Evolutionary conservation across 2,329 filamentous ascomycete species (phyloP), one percentile per base, ranked within the genome.

Genomic region (Trichoderma atrobrunneum): DNA sequence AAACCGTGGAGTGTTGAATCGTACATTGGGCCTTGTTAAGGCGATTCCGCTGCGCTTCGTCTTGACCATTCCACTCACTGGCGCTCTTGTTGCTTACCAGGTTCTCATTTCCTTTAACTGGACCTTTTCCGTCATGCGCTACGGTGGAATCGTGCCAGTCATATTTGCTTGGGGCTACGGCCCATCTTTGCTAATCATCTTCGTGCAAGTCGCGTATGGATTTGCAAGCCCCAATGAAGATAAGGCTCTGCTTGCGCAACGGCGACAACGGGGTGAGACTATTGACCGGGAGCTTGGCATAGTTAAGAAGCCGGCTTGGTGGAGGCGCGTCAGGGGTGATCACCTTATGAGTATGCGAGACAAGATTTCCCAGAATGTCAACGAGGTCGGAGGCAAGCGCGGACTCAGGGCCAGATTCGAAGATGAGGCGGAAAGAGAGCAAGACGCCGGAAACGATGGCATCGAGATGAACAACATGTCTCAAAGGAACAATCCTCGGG

Each of bases 221-320:
- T 89, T 87, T 76, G 74, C 86, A n/a, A 87, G 88, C 34, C 86
- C 88, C 24, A 94, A 94, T 75, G 92, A 94, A 80, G 92, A 94
- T 77, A 85, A 85, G 71, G 85, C 90, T 67, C 85, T 94, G n/a
- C 87, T 92, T 39, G 83, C 86, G 34, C 90, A 92, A 79, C 86
- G 92, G 64, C 85, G 87, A 5, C 80, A 84, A 39, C 87, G 90
- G 10, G 89, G 88, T 7, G 82, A 83, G 5, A 80, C 83, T 28
- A 80, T 87, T 21, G 89, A 93, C 77, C 84, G 83, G 7, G 89
- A 91, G 68, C 85, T 93, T 11, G 90, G 90, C 66, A 80, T 91
- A 67, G 82, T 86, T 11, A 82, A 84, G 67, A 90, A 89, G 78
- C 91, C 91, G 0, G 85, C 85, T 7, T 93, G 91, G 91, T 93